Evolutionary conservation across 1,284 basidiomycete genomes (phyloP).

Genomic region (Abortiporus biennis): DNA sequence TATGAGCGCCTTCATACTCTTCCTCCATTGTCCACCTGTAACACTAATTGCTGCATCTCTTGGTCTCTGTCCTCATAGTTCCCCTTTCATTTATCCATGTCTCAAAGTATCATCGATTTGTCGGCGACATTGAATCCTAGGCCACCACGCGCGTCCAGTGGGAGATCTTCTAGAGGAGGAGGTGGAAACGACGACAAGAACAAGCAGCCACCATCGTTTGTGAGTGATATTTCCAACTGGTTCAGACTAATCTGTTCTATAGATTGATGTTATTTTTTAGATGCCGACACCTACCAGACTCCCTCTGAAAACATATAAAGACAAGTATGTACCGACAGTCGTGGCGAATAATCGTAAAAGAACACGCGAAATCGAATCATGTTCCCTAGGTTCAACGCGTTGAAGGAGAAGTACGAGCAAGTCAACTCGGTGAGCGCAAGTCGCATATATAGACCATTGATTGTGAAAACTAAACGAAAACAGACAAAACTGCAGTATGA

Average conservation of each 20-base stretch:
- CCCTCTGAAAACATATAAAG: constrained; percentile 3
- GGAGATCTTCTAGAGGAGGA: no score
- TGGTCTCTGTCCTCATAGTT: no score
- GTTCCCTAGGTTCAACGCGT: constrained; percentile 38
- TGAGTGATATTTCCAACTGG: background rate
- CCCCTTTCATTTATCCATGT: no score
- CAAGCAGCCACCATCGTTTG: no score
- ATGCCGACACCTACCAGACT: background rate
- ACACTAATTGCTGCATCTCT: no score
- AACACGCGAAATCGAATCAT: background rate
- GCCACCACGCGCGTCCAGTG: no score
- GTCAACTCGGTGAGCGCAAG: constrained; percentile 37
- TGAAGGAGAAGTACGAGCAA: constrained; percentile 49
- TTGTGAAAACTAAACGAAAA: background rate
- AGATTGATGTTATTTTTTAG: background rate
- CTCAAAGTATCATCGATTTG: no score
- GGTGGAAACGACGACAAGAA: no score
- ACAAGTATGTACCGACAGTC: constrained; percentile 8
- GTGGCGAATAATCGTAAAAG: background rate
- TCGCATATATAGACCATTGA: constrained; percentile 1
- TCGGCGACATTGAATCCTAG: no score
- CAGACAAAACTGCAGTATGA: constrained; percentile 39
- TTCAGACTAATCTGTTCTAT: background rate
- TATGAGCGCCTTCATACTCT: no score
- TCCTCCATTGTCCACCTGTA: no score